Percentiles rank a stretch among this genome's conserved stretches.
Evolutionary conservation across 2,329 filamentous ascomycete species (phyloP).

Genomic region (Fusarium globosum): DNA sequence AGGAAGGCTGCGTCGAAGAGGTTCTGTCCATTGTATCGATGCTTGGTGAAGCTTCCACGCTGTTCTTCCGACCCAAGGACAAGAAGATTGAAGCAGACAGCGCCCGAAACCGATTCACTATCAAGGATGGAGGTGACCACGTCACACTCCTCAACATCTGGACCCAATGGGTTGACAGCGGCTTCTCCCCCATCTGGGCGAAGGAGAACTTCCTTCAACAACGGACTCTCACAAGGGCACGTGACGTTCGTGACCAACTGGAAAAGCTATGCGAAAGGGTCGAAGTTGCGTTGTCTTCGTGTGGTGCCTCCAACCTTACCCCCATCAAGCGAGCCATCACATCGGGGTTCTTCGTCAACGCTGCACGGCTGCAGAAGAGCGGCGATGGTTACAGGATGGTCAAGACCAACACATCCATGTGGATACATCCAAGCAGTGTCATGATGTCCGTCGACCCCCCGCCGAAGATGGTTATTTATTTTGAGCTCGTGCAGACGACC

Average conservation of each 20-base stretch:
- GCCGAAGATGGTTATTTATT: slow-evolving; percentile 86
- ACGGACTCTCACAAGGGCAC: slow-evolving; percentile 85
- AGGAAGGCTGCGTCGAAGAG: slow-evolving; percentile 93
- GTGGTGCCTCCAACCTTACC: slow-evolving; percentile 74
- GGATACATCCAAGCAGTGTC: slow-evolving; percentile 89
- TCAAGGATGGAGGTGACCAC: slow-evolving; percentile 92
- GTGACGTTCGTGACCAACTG: slow-evolving; percentile 93
- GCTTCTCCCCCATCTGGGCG: slow-evolving; percentile 88
- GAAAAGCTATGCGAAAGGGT: slow-evolving; percentile 93
- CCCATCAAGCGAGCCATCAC: slow-evolving; percentile 90
- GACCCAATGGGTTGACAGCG: slow-evolving; percentile 94
- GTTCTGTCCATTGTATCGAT: slow-evolving; percentile 94
- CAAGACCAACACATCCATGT: slow-evolving; percentile 89
- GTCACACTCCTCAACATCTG: slow-evolving; percentile 90
- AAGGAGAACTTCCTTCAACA: slow-evolving; percentile 96
- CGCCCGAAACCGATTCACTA: slow-evolving; percentile 86
- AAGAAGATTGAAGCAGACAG: slow-evolving; percentile 97
- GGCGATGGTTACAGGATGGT: slow-evolving; percentile 92
- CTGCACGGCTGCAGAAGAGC: slow-evolving; percentile 82
- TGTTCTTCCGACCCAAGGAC: slow-evolving; percentile 96
- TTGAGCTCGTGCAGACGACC: slow-evolving; percentile 81
- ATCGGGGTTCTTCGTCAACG: slow-evolving; percentile 94
- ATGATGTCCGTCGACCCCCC: slow-evolving; percentile 81
- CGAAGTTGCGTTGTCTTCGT: slow-evolving; percentile 78
- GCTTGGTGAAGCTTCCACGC: slow-evolving; percentile 85